phyloP scores from a whole-genome alignment of 225 moss, liverwort and hornwort genomes.

The Sphagnum contortum region DNA sequence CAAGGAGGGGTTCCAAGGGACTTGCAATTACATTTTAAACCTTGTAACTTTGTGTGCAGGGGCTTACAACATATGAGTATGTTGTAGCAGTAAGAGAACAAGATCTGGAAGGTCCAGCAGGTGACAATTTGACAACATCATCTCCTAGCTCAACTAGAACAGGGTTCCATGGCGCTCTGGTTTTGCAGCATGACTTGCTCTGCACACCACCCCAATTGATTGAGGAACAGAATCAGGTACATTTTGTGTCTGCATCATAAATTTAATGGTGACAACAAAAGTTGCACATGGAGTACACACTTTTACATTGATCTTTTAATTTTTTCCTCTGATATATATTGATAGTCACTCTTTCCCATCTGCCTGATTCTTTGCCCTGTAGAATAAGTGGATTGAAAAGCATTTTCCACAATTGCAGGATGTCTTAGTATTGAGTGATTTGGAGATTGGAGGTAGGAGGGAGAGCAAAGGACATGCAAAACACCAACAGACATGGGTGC shows the following conservation, averaged over 20 bases:
- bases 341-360: too few relatives aligned
- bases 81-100: slow-evolving; percentile 84
- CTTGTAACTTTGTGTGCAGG: slow-evolving; percentile 22
- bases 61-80: slow-evolving; percentile 92
- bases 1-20: too few relatives aligned
- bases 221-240: slow-evolving; percentile 76
- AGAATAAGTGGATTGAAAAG: too few relatives aligned
- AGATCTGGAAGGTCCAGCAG: slow-evolving; percentile 46
- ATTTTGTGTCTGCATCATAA: not conserved
- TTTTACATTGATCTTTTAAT: not conserved
- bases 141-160: slow-evolving; percentile 72
- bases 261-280: not conserved
- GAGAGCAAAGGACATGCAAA: slow-evolving; percentile 19
- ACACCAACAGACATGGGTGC: slow-evolving; percentile 27
- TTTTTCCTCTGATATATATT: too few relatives aligned
- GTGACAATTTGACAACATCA: slow-evolving; percentile 57
- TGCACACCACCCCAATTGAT: slow-evolving; percentile 90
- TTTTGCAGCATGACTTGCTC: slow-evolving; percentile 54
- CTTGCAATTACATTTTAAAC: too few relatives aligned
- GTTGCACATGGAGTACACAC: not conserved
- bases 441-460: slow-evolving; percentile 41
- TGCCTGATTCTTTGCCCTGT: too few relatives aligned
- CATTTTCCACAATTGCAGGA: slow-evolving; percentile 8
- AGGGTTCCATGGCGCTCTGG: slow-evolving; percentile 54
- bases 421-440: slow-evolving; percentile 31